These are phyloP conservation scores for Paramyrothecium roridum DNA, from an alignment of 2,329 filamentous ascomycete genomes.

Conservation along the genomic window DNA sequence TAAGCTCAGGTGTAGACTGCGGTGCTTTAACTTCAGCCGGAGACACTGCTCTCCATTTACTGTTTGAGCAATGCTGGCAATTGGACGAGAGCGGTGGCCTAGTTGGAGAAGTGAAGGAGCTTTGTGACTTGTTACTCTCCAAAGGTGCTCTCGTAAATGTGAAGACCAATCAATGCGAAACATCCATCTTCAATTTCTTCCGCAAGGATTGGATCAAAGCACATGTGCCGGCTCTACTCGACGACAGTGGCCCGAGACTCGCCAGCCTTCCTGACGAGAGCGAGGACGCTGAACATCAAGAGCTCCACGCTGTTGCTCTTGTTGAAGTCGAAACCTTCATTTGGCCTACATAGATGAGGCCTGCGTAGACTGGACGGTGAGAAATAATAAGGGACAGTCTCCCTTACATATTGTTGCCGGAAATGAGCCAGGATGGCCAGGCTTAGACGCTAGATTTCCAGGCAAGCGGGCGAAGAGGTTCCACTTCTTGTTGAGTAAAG, in stretches of 20 bases:
- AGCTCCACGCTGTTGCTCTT: not conserved
- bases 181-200: slow-evolving; percentile 1
- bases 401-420: not conserved
- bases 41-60: not conserved
- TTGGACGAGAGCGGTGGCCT: not conserved
- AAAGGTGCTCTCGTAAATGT: not conserved
- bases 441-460: not conserved
- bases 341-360: not conserved
- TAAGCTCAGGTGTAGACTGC: too few relatives aligned
- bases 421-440: too few relatives aligned
- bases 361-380: not conserved
- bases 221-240: too few relatives aligned
- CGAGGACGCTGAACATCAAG: not conserved
- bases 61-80: not conserved
- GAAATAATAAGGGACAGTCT: not conserved
- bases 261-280: too few relatives aligned
- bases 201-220: not conserved
- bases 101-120: not conserved
- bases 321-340: not conserved
- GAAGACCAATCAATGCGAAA: slow-evolving; percentile 1
- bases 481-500: not conserved
- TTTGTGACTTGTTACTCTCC: not conserved
- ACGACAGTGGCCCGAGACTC: too few relatives aligned
- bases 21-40: not conserved
- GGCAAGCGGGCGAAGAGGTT: not conserved